Evolutionary conservation across 2,329 filamentous ascomycete genomes (phyloP).

Genomic region (Fusarium torulosum): DNA sequence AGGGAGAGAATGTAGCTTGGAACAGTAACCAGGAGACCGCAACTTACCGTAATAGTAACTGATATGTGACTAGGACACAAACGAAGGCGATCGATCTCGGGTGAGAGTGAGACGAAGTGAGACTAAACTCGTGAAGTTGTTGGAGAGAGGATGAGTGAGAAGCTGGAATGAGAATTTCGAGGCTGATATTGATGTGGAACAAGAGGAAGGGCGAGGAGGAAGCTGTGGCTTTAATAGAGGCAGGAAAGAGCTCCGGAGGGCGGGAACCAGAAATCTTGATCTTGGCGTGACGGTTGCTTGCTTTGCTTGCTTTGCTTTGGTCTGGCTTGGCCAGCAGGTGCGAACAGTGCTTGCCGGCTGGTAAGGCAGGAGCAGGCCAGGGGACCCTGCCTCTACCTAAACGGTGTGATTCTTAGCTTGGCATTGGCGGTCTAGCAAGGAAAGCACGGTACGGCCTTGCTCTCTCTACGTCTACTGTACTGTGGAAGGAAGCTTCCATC

Average conservation of each 20-base stretch:
- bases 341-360: constrained; percentile 31
- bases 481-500: constrained; percentile 28
- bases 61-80: constrained; percentile 40
- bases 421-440: constrained; percentile 41
- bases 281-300: constrained; percentile 37
- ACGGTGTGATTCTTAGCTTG: constrained; percentile 22
- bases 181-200: constrained; percentile 39
- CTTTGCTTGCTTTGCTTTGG: constrained; percentile 27
- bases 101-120: constrained; percentile 39
- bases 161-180: constrained; percentile 42
- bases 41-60: constrained; percentile 33
- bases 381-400: constrained; percentile 26
- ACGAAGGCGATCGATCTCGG: constrained; percentile 41
- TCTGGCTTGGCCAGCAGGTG: constrained; percentile 10
- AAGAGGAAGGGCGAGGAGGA: constrained; percentile 41
- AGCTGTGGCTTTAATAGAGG: constrained; percentile 47
- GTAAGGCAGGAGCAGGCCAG: constrained; percentile 32
- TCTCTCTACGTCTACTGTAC: constrained; percentile 12
- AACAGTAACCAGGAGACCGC: neutral
- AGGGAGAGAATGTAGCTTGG: constrained; percentile 1
- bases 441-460: constrained; percentile 32
- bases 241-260: constrained; percentile 37
- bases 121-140: constrained; percentile 26
- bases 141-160: constrained; percentile 42
- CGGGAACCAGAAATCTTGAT: constrained; percentile 39